phyloP scores from a whole-genome alignment of 106 monocot genomes.

The Posidonia australis region DNA sequence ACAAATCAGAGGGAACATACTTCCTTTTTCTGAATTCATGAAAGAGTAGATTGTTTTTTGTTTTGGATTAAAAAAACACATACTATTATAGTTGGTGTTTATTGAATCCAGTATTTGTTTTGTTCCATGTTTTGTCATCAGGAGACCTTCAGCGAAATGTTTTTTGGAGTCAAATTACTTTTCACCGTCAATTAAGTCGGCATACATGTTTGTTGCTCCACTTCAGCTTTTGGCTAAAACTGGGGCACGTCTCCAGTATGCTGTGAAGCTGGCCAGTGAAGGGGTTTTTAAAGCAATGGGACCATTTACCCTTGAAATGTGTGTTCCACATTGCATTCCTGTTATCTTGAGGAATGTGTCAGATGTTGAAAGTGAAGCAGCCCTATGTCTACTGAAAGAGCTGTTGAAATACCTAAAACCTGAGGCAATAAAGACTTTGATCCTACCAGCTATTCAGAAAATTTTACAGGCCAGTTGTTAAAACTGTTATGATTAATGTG shows the following conservation, averaged over 20 bases:
- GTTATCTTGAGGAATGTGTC: conserved; percentile 50
- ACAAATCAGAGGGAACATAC: too few relatives aligned
- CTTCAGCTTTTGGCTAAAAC: conserved; percentile 59
- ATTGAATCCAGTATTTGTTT: background rate
- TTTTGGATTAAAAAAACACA: too few relatives aligned
- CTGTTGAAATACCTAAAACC: conserved; percentile 61
- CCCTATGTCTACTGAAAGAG: conserved; percentile 64
- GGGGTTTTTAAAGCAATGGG: conserved; percentile 77
- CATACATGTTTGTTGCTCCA: conserved; percentile 74
- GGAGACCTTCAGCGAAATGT: conserved; percentile 83
- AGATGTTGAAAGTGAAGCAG: conserved; percentile 69
- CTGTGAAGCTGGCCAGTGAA: conserved; percentile 57
- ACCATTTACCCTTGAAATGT: conserved; percentile 70
- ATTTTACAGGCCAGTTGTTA: conserved; percentile 74
- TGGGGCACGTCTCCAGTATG: conserved; percentile 55
- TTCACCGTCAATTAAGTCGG: conserved; percentile 52
- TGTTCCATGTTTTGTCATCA: conserved; percentile 18
- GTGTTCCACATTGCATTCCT: conserved; percentile 54
- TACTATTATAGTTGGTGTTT: background rate
- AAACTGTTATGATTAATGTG: conserved; percentile 3
- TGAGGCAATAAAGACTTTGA: conserved; percentile 39
- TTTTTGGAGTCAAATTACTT: conserved; percentile 76
- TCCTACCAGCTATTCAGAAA: conserved; percentile 79
- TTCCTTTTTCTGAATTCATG: too few relatives aligned
- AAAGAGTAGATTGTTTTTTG: too few relatives aligned